These are phyloP conservation scores for Brassica nigra DNA, from an alignment of 345 rosid genomes.

Conservation along the genomic window DNA sequence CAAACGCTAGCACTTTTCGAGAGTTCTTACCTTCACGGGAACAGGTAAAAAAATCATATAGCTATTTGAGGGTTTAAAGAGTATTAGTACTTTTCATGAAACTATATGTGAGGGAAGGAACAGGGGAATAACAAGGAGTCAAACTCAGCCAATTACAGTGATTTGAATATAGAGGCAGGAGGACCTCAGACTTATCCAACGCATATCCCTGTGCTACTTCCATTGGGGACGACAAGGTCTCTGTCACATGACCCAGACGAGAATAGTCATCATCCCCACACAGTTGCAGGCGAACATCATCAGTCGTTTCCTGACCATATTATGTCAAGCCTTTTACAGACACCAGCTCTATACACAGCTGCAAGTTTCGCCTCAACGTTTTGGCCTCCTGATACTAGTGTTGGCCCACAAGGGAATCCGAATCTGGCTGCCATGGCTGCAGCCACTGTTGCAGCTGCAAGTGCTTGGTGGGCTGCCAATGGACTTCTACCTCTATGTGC, in stretches of 20 bases:
- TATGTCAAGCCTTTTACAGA: conserved; percentile 70
- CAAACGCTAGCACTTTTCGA: conserved; percentile 56
- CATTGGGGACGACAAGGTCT: conserved; percentile 59
- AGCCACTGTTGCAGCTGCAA: conserved; percentile 94
- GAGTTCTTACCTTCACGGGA: conserved; percentile 64
- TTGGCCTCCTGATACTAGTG: conserved; percentile 45
- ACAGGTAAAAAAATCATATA: conserved; percentile 47
- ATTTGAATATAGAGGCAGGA: conserved; percentile 37
- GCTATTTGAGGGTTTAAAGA: conserved; percentile 38
- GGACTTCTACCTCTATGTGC: conserved; percentile 81
- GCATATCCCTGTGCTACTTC: conserved; percentile 57
- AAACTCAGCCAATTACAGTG: conserved; percentile 44
- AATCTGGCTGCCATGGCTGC: conserved; percentile 77
- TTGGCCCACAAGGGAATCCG: conserved; percentile 48
- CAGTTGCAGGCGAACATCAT: conserved; percentile 20
- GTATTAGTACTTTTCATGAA: conserved; percentile 45
- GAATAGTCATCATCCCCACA: conserved; percentile 46
- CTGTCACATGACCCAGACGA: conserved; percentile 45
- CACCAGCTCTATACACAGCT: conserved; percentile 83
- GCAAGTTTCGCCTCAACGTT: conserved; percentile 79
- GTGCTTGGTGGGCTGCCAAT: conserved; percentile 98
- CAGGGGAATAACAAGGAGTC: conserved; percentile 55
- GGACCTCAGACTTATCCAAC: conserved; percentile 60
- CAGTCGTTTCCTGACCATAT: conserved; percentile 73
- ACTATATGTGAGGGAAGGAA: conserved; percentile 20